Conservation (phyloP, 306 rosid genomes). For the Rosa persica region DNA sequence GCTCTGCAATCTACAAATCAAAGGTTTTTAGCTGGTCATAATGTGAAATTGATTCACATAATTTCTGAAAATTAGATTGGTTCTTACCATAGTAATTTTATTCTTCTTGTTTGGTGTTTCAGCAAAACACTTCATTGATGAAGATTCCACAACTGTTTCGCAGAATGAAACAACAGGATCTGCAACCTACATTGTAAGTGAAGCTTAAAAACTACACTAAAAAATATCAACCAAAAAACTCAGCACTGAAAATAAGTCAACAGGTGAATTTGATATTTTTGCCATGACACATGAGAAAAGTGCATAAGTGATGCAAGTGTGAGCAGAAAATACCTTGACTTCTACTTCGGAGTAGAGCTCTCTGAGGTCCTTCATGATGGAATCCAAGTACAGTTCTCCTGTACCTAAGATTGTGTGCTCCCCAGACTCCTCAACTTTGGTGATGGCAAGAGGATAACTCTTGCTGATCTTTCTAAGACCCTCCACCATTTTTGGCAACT, state of each 20-base stretch:
- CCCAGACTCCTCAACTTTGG: conserved; percentile 99
- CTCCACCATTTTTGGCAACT: conserved; percentile 98
- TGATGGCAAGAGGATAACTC: conserved; percentile 96
- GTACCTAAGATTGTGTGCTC: conserved; percentile 96
- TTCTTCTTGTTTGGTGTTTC: conserved; percentile 98
- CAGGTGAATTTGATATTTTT: background rate
- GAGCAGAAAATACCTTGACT: conserved; percentile 64
- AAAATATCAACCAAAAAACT: conserved; percentile 16
- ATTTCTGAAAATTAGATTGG: background rate
- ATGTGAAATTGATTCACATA: conserved; percentile 5
- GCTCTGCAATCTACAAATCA: conserved; percentile 82
- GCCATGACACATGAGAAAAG: background rate
- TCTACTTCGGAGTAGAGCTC: conserved; percentile 98
- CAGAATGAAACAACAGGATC: conserved; percentile 98
- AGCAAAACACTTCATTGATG: conserved; percentile 99
- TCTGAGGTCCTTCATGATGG: conserved; percentile 97
- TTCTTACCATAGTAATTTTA: conserved; percentile 91
- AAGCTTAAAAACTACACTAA: conserved; percentile 25
- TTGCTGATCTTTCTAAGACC: conserved; percentile 97
- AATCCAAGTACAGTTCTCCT: conserved; percentile 97
- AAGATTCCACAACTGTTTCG: conserved; percentile 96
- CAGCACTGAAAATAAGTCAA: background rate
- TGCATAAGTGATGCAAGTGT: background rate
- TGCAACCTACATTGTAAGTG: conserved; percentile 63
- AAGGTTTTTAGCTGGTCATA: conserved; percentile 3